Percentiles rank a stretch among this genome's conserved stretches.
Conservation (phyloP, 179 eudicot species). For the Carnegiea gigantea region DNA sequence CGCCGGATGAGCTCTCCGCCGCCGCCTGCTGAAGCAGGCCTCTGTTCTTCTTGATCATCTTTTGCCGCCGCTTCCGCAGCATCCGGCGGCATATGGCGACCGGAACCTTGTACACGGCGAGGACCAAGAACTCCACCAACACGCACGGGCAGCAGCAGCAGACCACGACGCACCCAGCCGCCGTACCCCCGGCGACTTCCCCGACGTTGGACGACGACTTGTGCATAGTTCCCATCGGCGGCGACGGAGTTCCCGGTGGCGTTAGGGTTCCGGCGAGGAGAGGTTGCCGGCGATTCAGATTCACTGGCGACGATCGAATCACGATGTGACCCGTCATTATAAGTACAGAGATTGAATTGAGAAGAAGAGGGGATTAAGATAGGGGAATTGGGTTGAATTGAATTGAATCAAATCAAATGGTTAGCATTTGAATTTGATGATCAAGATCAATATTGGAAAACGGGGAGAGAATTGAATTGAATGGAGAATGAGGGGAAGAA, state of each 20-base stretch:
- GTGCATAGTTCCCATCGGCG: not conserved
- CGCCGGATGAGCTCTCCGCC: not conserved
- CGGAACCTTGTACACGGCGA: conserved; percentile 42
- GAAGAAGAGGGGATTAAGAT: not conserved
- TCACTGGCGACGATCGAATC: conserved; percentile 18
- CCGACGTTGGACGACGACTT: conserved; percentile 34
- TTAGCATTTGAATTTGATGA: not conserved
- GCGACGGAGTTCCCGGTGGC: conserved; percentile 1
- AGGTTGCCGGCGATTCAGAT: conserved; percentile 22
- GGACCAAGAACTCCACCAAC: conserved; percentile 27
- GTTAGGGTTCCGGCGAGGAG: conserved; percentile 16
- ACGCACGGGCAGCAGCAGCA: conserved; percentile 46
- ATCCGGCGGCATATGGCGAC: conserved; percentile 28
- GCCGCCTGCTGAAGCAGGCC: conserved; percentile 7
- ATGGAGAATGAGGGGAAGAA: not conserved
- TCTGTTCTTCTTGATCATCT: conserved; percentile 1
- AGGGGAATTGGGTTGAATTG: not conserved
- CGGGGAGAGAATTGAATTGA: not conserved
- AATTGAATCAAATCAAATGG: not conserved
- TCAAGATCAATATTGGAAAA: too few relatives aligned
- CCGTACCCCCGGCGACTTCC: conserved; percentile 48
- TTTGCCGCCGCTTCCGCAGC: conserved; percentile 22
- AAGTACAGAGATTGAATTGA: not conserved
- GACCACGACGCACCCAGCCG: conserved; percentile 33
- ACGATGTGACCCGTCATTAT: conserved; percentile 34